Evolutionary conservation across 768 basidiomycete species (phyloP), one percentile per base, ranked within the genome.

Genomic region (Leccinum incarnatum): DNA sequence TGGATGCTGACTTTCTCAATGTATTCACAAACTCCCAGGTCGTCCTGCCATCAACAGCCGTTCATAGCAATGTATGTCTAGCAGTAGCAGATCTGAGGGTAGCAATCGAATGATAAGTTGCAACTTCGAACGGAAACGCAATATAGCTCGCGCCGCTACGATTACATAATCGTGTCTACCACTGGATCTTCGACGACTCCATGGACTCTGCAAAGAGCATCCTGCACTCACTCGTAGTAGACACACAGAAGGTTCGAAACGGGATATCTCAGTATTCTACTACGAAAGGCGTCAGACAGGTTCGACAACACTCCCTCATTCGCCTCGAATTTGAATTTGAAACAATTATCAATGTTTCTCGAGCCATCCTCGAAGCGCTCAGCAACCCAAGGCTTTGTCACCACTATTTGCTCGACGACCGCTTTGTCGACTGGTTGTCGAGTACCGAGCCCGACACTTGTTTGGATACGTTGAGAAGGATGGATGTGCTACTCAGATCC

Each of bases 161-260:
- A 36, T 36, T 36, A 36, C 36, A 36, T 36, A 36, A 36, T 36
- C 6, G 6, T 15, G 1, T 36, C 11, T 15, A 5, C 34, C 34
- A 34, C 21, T 21, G 21, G 21, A 21, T 11, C 32, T 4, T 32
- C 34, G 27, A 27, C 12, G 21, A 45, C 15, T 5, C n/a, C 7
- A 59, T 61, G 52, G 46, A 63, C 30, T 49, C 61, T 51, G 61
- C 36, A 45, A 63, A 54, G 32, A 40, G 11, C 17, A 23, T 45
- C 12, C 15, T 58, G 2, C 14, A 30, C 7, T 34, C 56, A 2
- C 53, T 58, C 17, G 12, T 58, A 9, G 5, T 27, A 9, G 36
- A 42, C 3, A 59, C 54, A 0, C 9, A 36, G 21, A 56, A 46
- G 4, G 15, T 63, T 4, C 53, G 14, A 10, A 53, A 32, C 2